These are phyloP conservation scores for Populus hybrid DNA, from an alignment of 441 rosid species.

Conservation along the genomic window DNA sequence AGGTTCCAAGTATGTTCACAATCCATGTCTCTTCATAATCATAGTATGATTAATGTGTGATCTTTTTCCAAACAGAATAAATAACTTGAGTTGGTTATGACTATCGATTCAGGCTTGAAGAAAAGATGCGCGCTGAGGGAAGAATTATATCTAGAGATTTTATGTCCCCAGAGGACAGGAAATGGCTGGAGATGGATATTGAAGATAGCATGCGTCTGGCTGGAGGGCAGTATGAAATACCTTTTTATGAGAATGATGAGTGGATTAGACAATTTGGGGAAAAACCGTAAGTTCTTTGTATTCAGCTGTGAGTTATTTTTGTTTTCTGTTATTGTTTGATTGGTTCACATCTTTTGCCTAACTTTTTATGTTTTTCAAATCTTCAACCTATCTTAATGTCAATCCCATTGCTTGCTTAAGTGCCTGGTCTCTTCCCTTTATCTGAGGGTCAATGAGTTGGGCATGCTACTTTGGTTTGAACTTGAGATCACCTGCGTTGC, in stretches of 20 bases:
- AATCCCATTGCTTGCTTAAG: neutral
- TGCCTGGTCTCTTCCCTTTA: neutral
- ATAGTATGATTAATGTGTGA: slow-evolving; percentile 3
- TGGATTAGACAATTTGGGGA: slow-evolving; percentile 68
- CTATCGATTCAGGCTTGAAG: slow-evolving; percentile 64
- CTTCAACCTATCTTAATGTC: neutral
- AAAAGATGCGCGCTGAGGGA: slow-evolving; percentile 87
- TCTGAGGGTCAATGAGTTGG: neutral
- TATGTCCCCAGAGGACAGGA: slow-evolving; percentile 78
- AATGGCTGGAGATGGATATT: slow-evolving; percentile 92
- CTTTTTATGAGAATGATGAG: slow-evolving; percentile 68
- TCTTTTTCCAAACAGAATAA: slow-evolving; percentile 12
- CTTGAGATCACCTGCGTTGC: neutral
- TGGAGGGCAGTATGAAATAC: slow-evolving; percentile 50
- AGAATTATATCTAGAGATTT: slow-evolving; percentile 67
- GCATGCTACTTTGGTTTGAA: neutral
- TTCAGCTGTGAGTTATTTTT: slow-evolving; percentile 5
- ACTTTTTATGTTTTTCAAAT: neutral
- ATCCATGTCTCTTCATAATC: neutral
- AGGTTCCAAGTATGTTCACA: slow-evolving; percentile 67
- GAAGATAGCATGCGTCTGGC: slow-evolving; percentile 64
- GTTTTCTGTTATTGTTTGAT: neutral
- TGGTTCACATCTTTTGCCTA: neutral
- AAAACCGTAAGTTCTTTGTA: slow-evolving; percentile 59
- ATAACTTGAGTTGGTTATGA: slow-evolving; percentile 13